A percentile compares a stretch with the other conserved stretches of the same genome.
phyloP scores from a whole-genome alignment of 2,329 filamentous ascomycete genomes.

The Scedosporium apiospermum region DNA sequence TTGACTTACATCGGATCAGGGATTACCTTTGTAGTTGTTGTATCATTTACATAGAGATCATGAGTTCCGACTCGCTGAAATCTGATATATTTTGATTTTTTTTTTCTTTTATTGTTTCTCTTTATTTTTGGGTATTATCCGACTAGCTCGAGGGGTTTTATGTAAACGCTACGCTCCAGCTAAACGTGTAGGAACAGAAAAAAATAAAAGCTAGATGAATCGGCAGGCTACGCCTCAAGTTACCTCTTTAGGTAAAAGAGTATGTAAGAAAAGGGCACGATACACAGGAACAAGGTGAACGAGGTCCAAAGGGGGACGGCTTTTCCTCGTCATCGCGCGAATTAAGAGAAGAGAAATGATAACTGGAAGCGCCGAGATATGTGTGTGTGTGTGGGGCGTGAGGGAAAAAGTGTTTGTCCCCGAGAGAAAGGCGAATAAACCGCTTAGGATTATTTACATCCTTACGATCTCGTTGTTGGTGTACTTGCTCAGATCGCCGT shows the following conservation, averaged over 20 bases:
- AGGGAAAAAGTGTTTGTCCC: not conserved
- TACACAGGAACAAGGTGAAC: not conserved
- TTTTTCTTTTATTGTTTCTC: not conserved
- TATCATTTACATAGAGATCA: not conserved
- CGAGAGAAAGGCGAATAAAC: not conserved
- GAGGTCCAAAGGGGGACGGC: not conserved
- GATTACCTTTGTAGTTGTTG: too few species aligned
- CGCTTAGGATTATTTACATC: slow-evolving; percentile 43
- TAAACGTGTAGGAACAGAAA: not conserved
- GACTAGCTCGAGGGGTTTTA: not conserved
- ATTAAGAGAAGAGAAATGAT: not conserved
- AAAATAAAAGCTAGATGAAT: too few species aligned
- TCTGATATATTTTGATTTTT: not conserved
- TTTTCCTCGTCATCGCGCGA: not conserved
- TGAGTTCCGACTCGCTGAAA: not conserved
- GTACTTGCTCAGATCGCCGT: slow-evolving; percentile 74
- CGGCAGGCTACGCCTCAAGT: not conserved
- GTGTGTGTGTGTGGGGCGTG: not conserved
- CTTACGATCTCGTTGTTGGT: slow-evolving; percentile 74
- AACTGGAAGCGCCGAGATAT: not conserved
- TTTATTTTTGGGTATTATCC: slow-evolving; percentile 4
- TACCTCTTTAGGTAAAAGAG: not conserved
- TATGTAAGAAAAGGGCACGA: not conserved
- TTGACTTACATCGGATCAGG: not conserved
- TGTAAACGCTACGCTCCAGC: not conserved